These are phyloP conservation scores for Arachnomyces sp. DNA, from an alignment of 2,329 filamentous ascomycete genomes.

Conservation along the genomic window DNA sequence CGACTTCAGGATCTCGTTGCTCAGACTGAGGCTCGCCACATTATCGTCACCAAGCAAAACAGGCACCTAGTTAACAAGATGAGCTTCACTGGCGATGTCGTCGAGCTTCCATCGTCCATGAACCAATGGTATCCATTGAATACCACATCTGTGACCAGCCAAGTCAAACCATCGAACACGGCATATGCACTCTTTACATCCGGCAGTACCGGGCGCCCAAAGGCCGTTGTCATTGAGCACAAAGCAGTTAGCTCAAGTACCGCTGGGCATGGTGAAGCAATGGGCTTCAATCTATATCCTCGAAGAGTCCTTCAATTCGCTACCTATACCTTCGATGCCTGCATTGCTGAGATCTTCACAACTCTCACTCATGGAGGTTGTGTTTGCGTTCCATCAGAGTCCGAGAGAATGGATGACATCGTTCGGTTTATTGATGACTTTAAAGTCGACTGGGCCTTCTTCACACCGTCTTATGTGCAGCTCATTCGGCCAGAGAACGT, in stretches of 20 bases:
- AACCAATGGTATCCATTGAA: constrained; percentile 17
- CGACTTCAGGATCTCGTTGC: constrained; percentile 28
- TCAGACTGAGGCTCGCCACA: constrained; percentile 25
- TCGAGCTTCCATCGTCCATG: constrained; percentile 22
- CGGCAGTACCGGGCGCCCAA: constrained; percentile 49
- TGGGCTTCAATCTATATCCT: constrained; percentile 41
- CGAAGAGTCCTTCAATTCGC: constrained; percentile 54
- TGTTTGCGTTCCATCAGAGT: constrained; percentile 45
- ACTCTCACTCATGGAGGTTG: constrained; percentile 51
- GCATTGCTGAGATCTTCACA: constrained; percentile 47
- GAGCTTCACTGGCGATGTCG: constrained; percentile 18
- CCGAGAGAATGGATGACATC: constrained; percentile 37
- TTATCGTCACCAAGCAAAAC: constrained; percentile 25
- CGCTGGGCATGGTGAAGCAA: constrained; percentile 43
- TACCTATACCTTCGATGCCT: constrained; percentile 49
- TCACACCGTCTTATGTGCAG: constrained; percentile 50
- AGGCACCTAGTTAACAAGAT: constrained; percentile 15
- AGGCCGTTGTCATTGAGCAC: constrained; percentile 57
- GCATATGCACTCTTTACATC: constrained; percentile 55
- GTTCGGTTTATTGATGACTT: constrained; percentile 38
- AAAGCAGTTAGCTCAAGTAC: constrained; percentile 50
- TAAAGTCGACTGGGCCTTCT: constrained; percentile 42
- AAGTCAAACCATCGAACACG: constrained; percentile 25
- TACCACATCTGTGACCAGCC: constrained; percentile 13
- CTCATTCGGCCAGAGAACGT: constrained; percentile 27